A percentile compares a stretch with the other conserved stretches of the same genome.
phyloP scores from a whole-genome alignment of 805 yeast species.

The Brettanomyces naardenensis region DNA sequence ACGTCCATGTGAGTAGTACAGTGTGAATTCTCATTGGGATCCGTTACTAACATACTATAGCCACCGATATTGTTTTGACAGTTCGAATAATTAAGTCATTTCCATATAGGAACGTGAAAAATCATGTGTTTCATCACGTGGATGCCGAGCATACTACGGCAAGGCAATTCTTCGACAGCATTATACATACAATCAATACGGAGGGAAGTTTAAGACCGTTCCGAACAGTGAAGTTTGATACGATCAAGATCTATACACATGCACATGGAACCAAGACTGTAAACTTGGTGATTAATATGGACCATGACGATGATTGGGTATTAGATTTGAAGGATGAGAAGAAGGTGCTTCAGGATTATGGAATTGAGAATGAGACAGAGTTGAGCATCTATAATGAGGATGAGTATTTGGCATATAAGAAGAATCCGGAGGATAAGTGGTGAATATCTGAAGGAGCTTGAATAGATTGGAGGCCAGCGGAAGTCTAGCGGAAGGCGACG shows the following conservation, averaged over 20 bases:
- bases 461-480: no score
- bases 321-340: slow-evolving; percentile 31
- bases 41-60: no score
- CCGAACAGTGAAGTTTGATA: slow-evolving; percentile 64
- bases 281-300: slow-evolving; percentile 86
- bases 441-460: no score
- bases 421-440: slow-evolving; percentile 91
- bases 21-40: no score
- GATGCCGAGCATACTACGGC: slow-evolving; percentile 69
- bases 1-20: slow-evolving; percentile 45
- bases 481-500: no score
- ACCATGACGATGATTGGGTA: slow-evolving; percentile 67
- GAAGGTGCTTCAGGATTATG: slow-evolving; percentile 42
- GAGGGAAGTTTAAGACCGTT: slow-evolving; percentile 76
- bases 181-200: slow-evolving; percentile 34
- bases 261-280: slow-evolving; percentile 94
- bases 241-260: slow-evolving; percentile 81
- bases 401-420: slow-evolving; percentile 61
- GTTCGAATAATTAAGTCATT: slow-evolving; percentile 85
- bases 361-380: slow-evolving; percentile 84
- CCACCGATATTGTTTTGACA: slow-evolving; percentile 68
- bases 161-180: slow-evolving; percentile 46
- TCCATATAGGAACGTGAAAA: slow-evolving; percentile 82
- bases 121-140: slow-evolving; percentile 58
- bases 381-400: slow-evolving; percentile 67